Percentiles rank a stretch among this genome's conserved stretches.
Conservation (phyloP, 1,284 basidiomycete species). For the Pseudozyma sp. region DNA sequence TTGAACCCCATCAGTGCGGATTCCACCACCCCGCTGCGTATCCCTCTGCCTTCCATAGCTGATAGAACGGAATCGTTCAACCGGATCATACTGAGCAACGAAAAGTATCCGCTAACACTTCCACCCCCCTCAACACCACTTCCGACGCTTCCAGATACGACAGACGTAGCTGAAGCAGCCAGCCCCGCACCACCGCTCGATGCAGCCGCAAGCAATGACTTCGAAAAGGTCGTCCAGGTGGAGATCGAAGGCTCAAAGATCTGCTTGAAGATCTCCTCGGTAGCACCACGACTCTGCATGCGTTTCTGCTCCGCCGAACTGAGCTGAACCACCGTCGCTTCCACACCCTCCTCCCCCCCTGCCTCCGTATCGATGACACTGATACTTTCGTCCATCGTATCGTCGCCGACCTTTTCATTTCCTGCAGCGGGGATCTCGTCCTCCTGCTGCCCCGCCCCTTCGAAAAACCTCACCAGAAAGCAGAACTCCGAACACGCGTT, state of each 20-base stretch:
- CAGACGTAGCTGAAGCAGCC: constrained; percentile 7
- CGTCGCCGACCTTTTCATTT: background rate
- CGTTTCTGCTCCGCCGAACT: constrained; percentile 32
- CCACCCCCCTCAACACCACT: background rate
- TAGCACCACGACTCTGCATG: constrained; percentile 33
- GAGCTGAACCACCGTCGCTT: constrained; percentile 50
- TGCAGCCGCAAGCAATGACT: constrained; percentile 31
- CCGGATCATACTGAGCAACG: constrained; percentile 46
- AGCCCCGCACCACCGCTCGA: constrained; percentile 1
- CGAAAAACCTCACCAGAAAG: constrained; percentile 65
- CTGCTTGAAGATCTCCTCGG: constrained; percentile 64
- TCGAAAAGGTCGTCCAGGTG: constrained; percentile 42
- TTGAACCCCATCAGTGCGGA: constrained; percentile 56
- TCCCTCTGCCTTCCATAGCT: constrained; percentile 30
- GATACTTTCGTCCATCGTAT: constrained; percentile 17
- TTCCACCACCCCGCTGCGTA: constrained; percentile 41
- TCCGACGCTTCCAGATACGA: background rate
- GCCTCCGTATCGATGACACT: constrained; percentile 20
- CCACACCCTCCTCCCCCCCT: constrained; percentile 7
- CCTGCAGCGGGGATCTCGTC: background rate
- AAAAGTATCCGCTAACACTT: constrained; percentile 23
- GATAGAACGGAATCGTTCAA: constrained; percentile 49
- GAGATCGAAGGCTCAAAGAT: constrained; percentile 61
- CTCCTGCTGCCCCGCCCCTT: constrained; percentile 11
- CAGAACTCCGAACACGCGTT: constrained; percentile 66